A percentile compares a stretch with the other conserved stretches of the same genome.
phyloP scores from a whole-genome alignment of 495 filamentous ascomycete genomes.

The Ascodesmis nigricans region DNA sequence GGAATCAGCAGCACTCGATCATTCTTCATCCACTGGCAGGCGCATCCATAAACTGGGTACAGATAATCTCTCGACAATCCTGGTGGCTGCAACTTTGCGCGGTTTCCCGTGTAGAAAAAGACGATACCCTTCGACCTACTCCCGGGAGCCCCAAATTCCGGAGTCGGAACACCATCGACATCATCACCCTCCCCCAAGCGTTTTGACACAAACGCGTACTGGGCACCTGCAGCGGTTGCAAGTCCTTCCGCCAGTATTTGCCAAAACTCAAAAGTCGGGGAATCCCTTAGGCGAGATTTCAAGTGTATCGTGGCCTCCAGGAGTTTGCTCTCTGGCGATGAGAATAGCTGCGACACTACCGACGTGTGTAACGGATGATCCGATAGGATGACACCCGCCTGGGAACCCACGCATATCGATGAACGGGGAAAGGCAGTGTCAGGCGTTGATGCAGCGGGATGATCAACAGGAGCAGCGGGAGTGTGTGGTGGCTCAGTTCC shows the following conservation, averaged over 20 bases:
- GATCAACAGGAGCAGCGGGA: too few relatives aligned
- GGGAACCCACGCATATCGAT: too few relatives aligned
- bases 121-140: slow-evolving; percentile 45
- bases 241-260: slow-evolving; percentile 42
- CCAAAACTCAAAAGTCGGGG: slow-evolving; percentile 45
- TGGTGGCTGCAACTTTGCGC: slow-evolving; percentile 30
- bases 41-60: slow-evolving; percentile 43
- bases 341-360: slow-evolving; percentile 1
- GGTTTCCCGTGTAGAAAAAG: slow-evolving; percentile 47
- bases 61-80: slow-evolving; percentile 35
- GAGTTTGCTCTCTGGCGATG: slow-evolving; percentile 34
- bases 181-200: slow-evolving; percentile 39
- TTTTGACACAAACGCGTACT: slow-evolving; percentile 52
- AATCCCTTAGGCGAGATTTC: slow-evolving; percentile 32
- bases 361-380: too few relatives aligned
- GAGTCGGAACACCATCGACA: slow-evolving; percentile 34
- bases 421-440: too few relatives aligned
- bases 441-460: too few relatives aligned
- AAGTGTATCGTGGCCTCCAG: slow-evolving; percentile 39
- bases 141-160: slow-evolving; percentile 32
- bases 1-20: slow-evolving; percentile 55
- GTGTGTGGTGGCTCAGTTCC: too few relatives aligned
- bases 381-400: too few relatives aligned
- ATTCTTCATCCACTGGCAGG: slow-evolving; percentile 46
- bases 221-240: slow-evolving; percentile 38